phyloP scores from a whole-genome alignment of 257 asterid species.

The Plantago ovata region DNA sequence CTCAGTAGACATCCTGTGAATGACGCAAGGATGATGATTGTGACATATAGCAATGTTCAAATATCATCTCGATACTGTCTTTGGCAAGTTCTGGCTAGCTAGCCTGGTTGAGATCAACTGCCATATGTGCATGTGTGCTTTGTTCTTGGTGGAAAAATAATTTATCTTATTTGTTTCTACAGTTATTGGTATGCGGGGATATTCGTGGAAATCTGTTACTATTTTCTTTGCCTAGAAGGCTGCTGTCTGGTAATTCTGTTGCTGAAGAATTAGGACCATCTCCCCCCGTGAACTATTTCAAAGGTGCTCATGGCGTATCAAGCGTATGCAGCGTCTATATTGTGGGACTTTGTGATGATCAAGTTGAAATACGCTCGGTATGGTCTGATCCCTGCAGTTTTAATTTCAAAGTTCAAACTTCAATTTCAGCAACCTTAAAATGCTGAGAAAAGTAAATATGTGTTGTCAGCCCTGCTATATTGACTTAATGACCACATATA shows the following conservation, averaged over 20 bases:
- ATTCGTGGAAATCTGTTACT: slow-evolving; percentile 85
- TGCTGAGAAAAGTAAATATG: slow-evolving; percentile 20
- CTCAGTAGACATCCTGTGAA: slow-evolving; percentile 5
- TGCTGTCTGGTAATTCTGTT: slow-evolving; percentile 34
- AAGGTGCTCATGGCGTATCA: slow-evolving; percentile 98
- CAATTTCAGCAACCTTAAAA: slow-evolving; percentile 13
- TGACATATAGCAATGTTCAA: slow-evolving; percentile 6
- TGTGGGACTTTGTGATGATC: slow-evolving; percentile 42
- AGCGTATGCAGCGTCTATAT: slow-evolving; percentile 75
- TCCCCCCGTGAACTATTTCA: slow-evolving; percentile 61
- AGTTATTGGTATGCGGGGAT: slow-evolving; percentile 93
- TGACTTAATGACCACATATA: slow-evolving; percentile 7
- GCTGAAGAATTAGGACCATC: slow-evolving; percentile 44
- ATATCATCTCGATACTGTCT: slow-evolving; percentile 7
- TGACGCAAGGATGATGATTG: slow-evolving; percentile 8
- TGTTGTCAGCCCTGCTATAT: slow-evolving; percentile 13
- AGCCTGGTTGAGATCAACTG: slow-evolving; percentile 20
- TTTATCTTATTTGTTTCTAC: slow-evolving; percentile 28
- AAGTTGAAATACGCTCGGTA: slow-evolving; percentile 83
- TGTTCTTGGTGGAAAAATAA: slow-evolving; percentile 18
- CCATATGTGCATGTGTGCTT: too few species aligned
- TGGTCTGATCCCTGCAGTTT: slow-evolving; percentile 26
- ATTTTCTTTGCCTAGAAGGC: slow-evolving; percentile 53
- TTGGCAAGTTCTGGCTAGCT: slow-evolving; percentile 8
- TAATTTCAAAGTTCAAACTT: neutral